Percentiles rank a stretch among this genome's conserved stretches.
phyloP scores from a whole-genome alignment of 345 rosid genomes.

The Gynandropsis gynandra region DNA sequence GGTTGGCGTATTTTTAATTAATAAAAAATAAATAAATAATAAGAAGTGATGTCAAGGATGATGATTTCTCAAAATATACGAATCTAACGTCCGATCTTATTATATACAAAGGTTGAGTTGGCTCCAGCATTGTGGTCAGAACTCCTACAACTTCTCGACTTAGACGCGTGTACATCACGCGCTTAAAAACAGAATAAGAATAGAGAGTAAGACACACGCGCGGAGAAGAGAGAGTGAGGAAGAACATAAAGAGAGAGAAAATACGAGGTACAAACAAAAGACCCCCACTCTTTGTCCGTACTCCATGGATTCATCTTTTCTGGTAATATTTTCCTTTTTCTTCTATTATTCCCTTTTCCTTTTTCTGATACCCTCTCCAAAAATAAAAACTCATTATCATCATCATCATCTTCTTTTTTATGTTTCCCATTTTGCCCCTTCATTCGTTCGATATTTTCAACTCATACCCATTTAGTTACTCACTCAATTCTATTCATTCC shows the following conservation, averaged over 20 bases:
- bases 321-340: constrained; percentile 75
- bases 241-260: constrained; percentile 43
- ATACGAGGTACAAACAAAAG: no score
- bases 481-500: neutral
- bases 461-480: neutral
- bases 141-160: constrained; percentile 23
- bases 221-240: constrained; percentile 5
- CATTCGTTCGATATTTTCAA: neutral
- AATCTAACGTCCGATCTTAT: constrained; percentile 44
- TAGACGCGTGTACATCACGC: constrained; percentile 3
- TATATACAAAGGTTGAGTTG: constrained; percentile 30
- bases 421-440: constrained; percentile 11
- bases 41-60: constrained; percentile 38
- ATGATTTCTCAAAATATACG: constrained; percentile 32
- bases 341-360: constrained; percentile 68
- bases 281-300: constrained; percentile 63
- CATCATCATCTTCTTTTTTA: neutral
- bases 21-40: neutral
- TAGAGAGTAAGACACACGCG: constrained; percentile 24
- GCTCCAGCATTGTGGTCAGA: constrained; percentile 38
- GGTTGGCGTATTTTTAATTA: neutral
- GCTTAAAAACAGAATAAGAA: neutral
- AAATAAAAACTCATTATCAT: neutral
- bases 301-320: constrained; percentile 81
- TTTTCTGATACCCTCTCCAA: constrained; percentile 35